Evolutionary conservation across 2,329 filamentous ascomycete genomes (phyloP).

Genomic region (Colletotrichum echinochloae): DNA sequence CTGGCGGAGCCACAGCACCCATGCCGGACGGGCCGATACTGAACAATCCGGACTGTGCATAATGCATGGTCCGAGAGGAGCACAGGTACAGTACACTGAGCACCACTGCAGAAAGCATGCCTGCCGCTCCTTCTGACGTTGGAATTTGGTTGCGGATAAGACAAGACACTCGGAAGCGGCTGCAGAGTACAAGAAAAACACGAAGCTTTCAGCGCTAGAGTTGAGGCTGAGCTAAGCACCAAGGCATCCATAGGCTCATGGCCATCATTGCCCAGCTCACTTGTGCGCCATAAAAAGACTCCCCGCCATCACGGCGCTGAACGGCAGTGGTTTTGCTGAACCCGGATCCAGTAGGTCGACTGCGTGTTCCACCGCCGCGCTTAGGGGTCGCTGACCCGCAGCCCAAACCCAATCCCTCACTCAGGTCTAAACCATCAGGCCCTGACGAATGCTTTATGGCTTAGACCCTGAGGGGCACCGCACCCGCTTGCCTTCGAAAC

Average conservation of each 20-base stretch:
- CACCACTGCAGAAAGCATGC: not conserved
- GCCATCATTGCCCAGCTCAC: conserved; percentile 22
- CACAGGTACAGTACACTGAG: not conserved
- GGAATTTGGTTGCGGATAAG: conserved; percentile 26
- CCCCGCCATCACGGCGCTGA: conserved; percentile 11
- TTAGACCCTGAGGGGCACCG: conserved; percentile 40
- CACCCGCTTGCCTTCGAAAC: conserved; percentile 42
- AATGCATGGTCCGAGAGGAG: conserved; percentile 6
- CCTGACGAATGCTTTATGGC: conserved; percentile 41
- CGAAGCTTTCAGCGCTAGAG: conserved; percentile 18
- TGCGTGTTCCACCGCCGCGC: conserved; percentile 12
- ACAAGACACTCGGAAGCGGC: conserved; percentile 13
- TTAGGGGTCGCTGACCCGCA: conserved; percentile 13
- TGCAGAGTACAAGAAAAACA: conserved; percentile 19
- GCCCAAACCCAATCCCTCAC: conserved; percentile 29
- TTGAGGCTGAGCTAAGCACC: conserved; percentile 20
- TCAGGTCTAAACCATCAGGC: conserved; percentile 30
- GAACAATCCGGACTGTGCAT: not conserved
- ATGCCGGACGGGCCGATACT: not conserved
- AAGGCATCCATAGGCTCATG: conserved; percentile 25
- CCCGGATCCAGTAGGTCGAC: conserved; percentile 8
- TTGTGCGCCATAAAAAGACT: conserved; percentile 20
- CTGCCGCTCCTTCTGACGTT: conserved; percentile 8
- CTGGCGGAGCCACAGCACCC: conserved; percentile 1
- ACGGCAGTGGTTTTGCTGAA: conserved; percentile 20